Conservation (phyloP, 441 rosid species). For the Croton laevigatus region DNA sequence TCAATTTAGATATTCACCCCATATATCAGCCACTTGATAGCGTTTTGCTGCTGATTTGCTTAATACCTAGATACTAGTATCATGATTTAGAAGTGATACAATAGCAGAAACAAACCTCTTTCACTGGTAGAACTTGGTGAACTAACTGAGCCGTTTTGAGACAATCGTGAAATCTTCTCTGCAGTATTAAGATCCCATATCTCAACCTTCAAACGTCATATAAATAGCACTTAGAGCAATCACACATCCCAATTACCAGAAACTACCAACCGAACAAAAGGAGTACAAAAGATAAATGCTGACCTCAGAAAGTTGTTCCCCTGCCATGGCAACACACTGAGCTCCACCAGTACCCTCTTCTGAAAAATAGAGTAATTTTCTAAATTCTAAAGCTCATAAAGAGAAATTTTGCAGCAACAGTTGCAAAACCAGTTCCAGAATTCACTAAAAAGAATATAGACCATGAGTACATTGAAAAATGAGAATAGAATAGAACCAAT, state of each 20-base stretch:
- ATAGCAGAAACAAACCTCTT: constrained; percentile 48
- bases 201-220: constrained; percentile 53
- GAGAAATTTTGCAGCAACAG: constrained; percentile 1
- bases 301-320: constrained; percentile 75
- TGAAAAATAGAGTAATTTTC: constrained; percentile 26
- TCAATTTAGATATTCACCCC: neutral
- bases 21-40: neutral
- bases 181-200: constrained; percentile 75
- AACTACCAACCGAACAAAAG: constrained; percentile 7
- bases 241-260: constrained; percentile 16
- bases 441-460: neutral
- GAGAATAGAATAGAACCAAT: no score
- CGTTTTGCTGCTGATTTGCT: neutral
- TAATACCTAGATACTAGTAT: neutral
- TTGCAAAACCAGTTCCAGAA: neutral
- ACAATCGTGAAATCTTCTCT: constrained; percentile 43
- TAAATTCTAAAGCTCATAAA: constrained; percentile 15
- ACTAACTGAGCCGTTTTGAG: constrained; percentile 38
- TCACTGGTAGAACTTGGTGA: constrained; percentile 38
- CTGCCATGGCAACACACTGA: constrained; percentile 65
- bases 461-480: no score
- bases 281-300: constrained; percentile 8
- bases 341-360: constrained; percentile 40
- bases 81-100: neutral
- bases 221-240: constrained; percentile 26